Evolutionary conservation across 305 asterid genomes (phyloP).

Genomic region (Ajuga reptans): DNA sequence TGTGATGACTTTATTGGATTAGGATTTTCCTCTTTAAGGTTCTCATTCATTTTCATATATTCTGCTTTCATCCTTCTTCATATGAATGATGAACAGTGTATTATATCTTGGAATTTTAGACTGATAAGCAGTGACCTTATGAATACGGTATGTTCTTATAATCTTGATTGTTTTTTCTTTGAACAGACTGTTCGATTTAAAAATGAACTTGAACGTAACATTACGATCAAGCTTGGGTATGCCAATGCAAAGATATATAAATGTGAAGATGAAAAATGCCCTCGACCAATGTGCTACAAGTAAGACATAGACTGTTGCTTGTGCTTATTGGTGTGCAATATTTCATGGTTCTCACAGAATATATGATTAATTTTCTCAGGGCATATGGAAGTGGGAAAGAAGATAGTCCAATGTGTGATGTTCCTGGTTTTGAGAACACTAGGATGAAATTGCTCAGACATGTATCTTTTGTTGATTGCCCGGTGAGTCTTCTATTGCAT

Average conservation of each 20-base stretch:
- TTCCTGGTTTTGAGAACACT: slow-evolving; percentile 85
- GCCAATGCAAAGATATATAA: slow-evolving; percentile 96
- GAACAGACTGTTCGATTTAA: slow-evolving; percentile 90
- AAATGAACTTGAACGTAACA: slow-evolving; percentile 91
- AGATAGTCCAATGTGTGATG: slow-evolving; percentile 90
- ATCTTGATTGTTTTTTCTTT: slow-evolving; percentile 15
- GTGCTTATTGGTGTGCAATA: slow-evolving; percentile 5
- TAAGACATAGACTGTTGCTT: slow-evolving; percentile 31
- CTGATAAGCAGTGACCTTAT: not conserved
- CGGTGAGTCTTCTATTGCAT: slow-evolving; percentile 43
- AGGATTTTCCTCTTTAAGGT: not conserved
- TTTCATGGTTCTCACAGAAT: slow-evolving; percentile 10
- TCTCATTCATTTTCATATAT: not conserved
- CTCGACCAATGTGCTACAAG: slow-evolving; percentile 94
- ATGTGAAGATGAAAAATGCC: slow-evolving; percentile 87
- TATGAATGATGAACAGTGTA: not conserved
- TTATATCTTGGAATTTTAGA: not conserved
- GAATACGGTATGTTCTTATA: not conserved
- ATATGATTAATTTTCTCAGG: slow-evolving; percentile 36
- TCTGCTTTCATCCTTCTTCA: not conserved
- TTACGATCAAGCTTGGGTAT: slow-evolving; percentile 95
- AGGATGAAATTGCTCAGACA: slow-evolving; percentile 89
- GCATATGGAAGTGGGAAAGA: slow-evolving; percentile 98
- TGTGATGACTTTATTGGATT: not conserved
- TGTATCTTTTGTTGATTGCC: slow-evolving; percentile 96